A percentile compares a stretch with the other conserved stretches of the same genome.
These are phyloP conservation scores for Trapa incisa DNA, from an alignment of 345 rosid genomes.

Conservation along the genomic window DNA sequence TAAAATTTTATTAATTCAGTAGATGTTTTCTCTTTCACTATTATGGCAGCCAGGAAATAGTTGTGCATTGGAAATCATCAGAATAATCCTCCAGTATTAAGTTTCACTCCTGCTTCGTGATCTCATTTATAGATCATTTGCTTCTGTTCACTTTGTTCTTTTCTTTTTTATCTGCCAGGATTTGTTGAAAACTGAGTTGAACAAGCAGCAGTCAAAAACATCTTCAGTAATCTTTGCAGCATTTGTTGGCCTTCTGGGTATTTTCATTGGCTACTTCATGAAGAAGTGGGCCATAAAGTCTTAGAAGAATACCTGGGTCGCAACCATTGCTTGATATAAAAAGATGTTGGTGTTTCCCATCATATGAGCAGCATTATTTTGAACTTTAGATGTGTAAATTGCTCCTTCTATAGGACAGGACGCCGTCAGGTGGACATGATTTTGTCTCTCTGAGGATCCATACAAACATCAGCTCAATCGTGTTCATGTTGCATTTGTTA, in stretches of 20 bases:
- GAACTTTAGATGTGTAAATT: neutral
- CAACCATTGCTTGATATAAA: conserved; percentile 1
- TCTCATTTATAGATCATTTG: neutral
- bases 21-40: neutral
- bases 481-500: too few relatives aligned
- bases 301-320: neutral
- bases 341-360: neutral
- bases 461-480: too few relatives aligned
- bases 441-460: too few relatives aligned
- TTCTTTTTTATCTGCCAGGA: conserved; percentile 31
- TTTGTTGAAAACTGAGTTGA: conserved; percentile 35
- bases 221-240: conserved; percentile 32
- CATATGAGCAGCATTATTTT: neutral
- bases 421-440: neutral
- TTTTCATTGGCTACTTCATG: conserved; percentile 43
- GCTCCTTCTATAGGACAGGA: neutral
- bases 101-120: neutral
- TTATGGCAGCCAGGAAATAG: neutral
- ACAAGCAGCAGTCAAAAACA: conserved; percentile 33
- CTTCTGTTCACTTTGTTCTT: neutral
- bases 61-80: neutral
- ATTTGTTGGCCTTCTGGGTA: conserved; percentile 48
- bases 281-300: conserved; percentile 21
- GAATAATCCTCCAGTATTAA: neutral
- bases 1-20: neutral